These are phyloP conservation scores for Curvularia spicifera DNA, from an alignment of 2,329 filamentous ascomycete genomes.

Conservation along the genomic window DNA sequence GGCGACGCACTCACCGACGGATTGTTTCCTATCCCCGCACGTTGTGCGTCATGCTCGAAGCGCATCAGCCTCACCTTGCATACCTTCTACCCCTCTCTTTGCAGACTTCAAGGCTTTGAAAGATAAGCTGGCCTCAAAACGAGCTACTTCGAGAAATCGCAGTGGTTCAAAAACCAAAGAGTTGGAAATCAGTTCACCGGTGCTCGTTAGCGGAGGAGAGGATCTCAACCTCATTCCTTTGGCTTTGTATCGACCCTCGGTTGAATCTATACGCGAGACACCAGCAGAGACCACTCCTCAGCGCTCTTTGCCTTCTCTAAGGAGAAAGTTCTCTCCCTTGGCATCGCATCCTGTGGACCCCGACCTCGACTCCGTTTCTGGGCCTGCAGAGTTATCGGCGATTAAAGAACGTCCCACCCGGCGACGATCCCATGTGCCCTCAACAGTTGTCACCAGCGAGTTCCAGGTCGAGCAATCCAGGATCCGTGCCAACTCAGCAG, in stretches of 20 bases:
- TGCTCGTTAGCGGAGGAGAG: constrained; percentile 42
- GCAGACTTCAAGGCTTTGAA: constrained; percentile 43
- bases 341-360: constrained; percentile 43
- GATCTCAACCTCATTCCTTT: constrained; percentile 38
- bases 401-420: constrained; percentile 16
- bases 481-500: constrained; percentile 40
- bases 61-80: constrained; percentile 39
- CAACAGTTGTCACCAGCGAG: constrained; percentile 21
- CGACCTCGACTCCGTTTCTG: constrained; percentile 21
- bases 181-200: constrained; percentile 43
- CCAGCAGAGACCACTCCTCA: constrained; percentile 13
- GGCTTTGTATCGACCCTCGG: constrained; percentile 41
- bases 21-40: constrained; percentile 32
- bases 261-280: constrained; percentile 22
- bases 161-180: constrained; percentile 33
- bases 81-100: constrained; percentile 38
- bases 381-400: constrained; percentile 20
- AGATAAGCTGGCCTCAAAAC: constrained; percentile 40
- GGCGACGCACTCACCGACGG: constrained; percentile 37
- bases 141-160: constrained; percentile 33
- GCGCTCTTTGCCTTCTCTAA: constrained; percentile 22
- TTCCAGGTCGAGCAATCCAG: constrained; percentile 27
- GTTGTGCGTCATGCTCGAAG: constrained; percentile 39
- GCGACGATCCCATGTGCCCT: constrained; percentile 32
- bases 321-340: constrained; percentile 40